These are phyloP conservation scores for Aureobasidium uvarum DNA, from an alignment of 2,329 filamentous ascomycete species.

Conservation along the genomic window DNA sequence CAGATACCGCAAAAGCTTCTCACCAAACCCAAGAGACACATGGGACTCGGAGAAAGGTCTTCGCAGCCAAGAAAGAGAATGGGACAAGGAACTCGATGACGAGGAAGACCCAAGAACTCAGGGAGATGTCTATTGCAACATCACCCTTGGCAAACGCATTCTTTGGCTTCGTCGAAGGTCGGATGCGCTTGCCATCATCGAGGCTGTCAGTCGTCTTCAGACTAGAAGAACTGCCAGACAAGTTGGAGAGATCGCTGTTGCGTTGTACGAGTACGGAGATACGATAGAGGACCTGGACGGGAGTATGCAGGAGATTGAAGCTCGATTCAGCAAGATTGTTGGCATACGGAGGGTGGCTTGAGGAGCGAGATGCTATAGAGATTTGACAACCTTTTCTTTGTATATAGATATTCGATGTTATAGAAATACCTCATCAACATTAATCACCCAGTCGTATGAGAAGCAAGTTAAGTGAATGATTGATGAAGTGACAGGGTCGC, in stretches of 20 bases:
- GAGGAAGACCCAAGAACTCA: conserved; percentile 34
- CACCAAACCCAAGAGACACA: neutral
- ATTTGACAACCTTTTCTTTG: too few species aligned
- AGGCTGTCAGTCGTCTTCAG: conserved; percentile 41
- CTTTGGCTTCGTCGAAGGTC: conserved; percentile 42
- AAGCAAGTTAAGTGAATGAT: neutral
- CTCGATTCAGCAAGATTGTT: conserved; percentile 37
- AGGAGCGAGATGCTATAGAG: neutral
- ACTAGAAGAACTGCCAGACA: conserved; percentile 41
- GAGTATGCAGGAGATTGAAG: conserved; percentile 34
- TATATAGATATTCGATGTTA: too few species aligned
- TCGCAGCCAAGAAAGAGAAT: conserved; percentile 27
- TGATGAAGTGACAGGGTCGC: neutral
- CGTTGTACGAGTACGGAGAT: conserved; percentile 36
- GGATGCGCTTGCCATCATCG: conserved; percentile 40
- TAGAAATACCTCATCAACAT: neutral
- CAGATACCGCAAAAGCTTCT: conserved; percentile 14
- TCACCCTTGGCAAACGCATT: conserved; percentile 39
- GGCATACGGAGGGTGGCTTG: conserved; percentile 35
- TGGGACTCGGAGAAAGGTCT: conserved; percentile 22
- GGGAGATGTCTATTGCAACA: conserved; percentile 39
- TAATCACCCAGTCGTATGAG: neutral
- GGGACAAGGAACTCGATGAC: conserved; percentile 36
- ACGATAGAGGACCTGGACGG: conserved; percentile 31
- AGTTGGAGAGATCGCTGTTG: conserved; percentile 36